phyloP scores from a whole-genome alignment of 768 basidiomycete species.

The Arthromyces matolae region DNA sequence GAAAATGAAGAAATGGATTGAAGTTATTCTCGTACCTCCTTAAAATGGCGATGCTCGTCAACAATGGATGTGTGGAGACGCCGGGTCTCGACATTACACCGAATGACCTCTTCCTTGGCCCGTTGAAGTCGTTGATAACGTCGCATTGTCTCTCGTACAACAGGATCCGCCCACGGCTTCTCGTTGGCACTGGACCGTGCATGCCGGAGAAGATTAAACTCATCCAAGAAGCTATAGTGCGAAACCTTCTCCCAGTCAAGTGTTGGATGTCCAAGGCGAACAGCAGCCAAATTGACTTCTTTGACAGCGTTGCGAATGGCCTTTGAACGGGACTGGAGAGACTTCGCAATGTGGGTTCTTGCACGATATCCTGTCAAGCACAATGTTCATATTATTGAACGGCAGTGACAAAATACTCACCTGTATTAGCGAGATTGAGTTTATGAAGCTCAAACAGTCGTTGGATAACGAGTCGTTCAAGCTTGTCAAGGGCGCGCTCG shows the following conservation, averaged over 20 bases:
- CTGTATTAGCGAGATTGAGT: constrained; percentile 22
- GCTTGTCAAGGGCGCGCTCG: constrained; percentile 25
- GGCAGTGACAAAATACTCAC: no score
- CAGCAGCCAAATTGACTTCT: constrained; percentile 1
- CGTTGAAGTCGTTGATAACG: not conserved
- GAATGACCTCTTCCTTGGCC: not conserved
- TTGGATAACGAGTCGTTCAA: constrained; percentile 31
- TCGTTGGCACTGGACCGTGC: not conserved
- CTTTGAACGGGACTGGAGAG: constrained; percentile 2
- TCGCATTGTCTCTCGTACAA: not conserved
- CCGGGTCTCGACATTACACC: not conserved
- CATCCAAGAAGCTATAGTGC: constrained; percentile 10
- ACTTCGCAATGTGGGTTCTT: no score
- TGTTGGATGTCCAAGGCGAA: not conserved
- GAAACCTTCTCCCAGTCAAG: constrained; percentile 4
- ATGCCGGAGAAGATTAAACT: constrained; percentile 9
- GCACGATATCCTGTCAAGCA: not conserved
- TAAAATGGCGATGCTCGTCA: not conserved
- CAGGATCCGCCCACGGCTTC: constrained; percentile 5
- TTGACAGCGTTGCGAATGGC: constrained; percentile 2
- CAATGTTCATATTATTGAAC: not conserved
- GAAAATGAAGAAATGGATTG: no score
- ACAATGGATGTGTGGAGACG: not conserved
- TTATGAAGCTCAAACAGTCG: constrained; percentile 36
- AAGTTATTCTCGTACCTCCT: not conserved